Evolutionary conservation across 371 early-diverging fungal genomes (phyloP).

Genomic region (Lichtheimia corymbifera): DNA sequence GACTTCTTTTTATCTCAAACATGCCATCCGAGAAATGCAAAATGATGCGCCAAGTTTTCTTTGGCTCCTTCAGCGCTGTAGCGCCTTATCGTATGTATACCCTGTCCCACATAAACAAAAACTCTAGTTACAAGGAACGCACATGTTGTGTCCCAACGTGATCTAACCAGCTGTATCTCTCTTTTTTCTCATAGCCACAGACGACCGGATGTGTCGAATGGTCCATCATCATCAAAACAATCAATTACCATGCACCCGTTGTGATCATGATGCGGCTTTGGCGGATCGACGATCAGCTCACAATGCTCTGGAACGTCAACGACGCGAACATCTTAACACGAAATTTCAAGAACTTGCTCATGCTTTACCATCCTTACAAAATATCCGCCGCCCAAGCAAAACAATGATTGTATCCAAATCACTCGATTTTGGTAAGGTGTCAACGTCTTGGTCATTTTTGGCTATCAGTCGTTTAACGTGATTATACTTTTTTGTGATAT

Average conservation of each 20-base stretch:
- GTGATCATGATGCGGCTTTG: background rate
- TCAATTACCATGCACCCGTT: background rate
- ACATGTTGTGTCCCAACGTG: too few species aligned
- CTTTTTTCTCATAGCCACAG: background rate
- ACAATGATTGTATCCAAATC: conserved; percentile 77
- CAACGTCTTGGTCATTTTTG: background rate
- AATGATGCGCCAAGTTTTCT: conserved; percentile 2
- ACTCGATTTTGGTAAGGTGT: conserved; percentile 58
- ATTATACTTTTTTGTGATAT: background rate
- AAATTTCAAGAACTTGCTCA: conserved; percentile 81
- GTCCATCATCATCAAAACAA: background rate
- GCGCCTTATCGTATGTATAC: conserved; percentile 7
- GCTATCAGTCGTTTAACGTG: background rate
- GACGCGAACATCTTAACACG: conserved; percentile 75
- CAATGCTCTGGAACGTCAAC: conserved; percentile 79
- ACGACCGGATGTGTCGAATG: background rate
- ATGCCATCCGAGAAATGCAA: conserved; percentile 4
- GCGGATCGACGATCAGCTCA: conserved; percentile 62
- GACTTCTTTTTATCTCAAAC: too few species aligned
- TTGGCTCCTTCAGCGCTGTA: conserved; percentile 10
- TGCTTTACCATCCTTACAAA: conserved; percentile 68
- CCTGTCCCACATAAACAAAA: background rate
- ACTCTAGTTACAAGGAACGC: background rate
- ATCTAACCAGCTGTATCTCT: too few species aligned
- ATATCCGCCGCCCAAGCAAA: conserved; percentile 76